phyloP scores from a whole-genome alignment of 2,329 filamentous ascomycete genomes.

The Xylaria sp. region DNA sequence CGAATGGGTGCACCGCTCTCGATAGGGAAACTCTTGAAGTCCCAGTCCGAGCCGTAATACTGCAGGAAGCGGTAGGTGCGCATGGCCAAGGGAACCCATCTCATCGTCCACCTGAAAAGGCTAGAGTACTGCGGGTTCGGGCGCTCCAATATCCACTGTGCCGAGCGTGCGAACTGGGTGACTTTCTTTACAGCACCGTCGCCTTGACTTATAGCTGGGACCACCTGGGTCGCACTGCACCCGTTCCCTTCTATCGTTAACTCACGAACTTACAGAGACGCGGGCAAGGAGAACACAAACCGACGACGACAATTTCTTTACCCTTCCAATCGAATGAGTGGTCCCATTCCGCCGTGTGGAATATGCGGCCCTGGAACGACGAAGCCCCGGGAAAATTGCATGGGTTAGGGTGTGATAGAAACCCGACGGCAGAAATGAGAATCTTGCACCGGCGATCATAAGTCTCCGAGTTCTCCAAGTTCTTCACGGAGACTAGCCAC shows the following conservation, averaged over 20 bases:
- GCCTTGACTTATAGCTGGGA: slow-evolving; percentile 25
- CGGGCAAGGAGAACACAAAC: slow-evolving; percentile 5
- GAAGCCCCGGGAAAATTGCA: slow-evolving; percentile 22
- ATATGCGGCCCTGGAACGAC: slow-evolving; percentile 27
- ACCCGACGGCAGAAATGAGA: slow-evolving; percentile 26
- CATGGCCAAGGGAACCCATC: slow-evolving; percentile 33
- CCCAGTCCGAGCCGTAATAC: slow-evolving; percentile 8
- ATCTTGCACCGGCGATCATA: slow-evolving; percentile 31
- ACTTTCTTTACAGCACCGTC: slow-evolving; percentile 27
- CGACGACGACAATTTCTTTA: slow-evolving; percentile 29
- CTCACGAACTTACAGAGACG: background rate
- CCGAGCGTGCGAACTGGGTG: slow-evolving; percentile 30
- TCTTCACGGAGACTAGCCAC: slow-evolving; percentile 27
- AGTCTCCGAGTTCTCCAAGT: slow-evolving; percentile 22
- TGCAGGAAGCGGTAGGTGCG: slow-evolving; percentile 14
- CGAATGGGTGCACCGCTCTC: slow-evolving; percentile 18
- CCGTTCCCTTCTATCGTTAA: slow-evolving; percentile 30
- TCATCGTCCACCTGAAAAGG: slow-evolving; percentile 31
- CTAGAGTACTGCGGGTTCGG: slow-evolving; percentile 27
- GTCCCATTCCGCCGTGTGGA: slow-evolving; percentile 32
- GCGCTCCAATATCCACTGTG: slow-evolving; percentile 31
- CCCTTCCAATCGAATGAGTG: slow-evolving; percentile 30
- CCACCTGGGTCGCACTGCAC: slow-evolving; percentile 31
- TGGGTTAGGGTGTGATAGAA: slow-evolving; percentile 25
- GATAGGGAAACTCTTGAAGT: slow-evolving; percentile 21